Evolutionary conservation across 257 asterid genomes (phyloP), one percentile per base, ranked within the genome.

Genomic region (Primulina huaijiensis): DNA sequence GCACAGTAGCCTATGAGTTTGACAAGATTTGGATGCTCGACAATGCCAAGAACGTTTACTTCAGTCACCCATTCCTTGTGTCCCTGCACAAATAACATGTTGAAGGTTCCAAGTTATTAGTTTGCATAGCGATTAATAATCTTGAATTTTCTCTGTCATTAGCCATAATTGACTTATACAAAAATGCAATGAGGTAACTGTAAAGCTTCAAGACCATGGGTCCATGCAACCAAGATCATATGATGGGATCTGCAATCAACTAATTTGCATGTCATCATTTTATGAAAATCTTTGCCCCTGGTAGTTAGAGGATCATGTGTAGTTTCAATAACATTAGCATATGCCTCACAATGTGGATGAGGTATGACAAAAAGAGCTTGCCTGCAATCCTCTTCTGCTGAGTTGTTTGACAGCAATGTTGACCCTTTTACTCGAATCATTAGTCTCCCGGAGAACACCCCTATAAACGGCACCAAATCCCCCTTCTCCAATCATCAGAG

Each of bases 41-140:
- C 98, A 2, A 92, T 74, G 30, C 98, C 98, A 17, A 92, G 90
- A 25, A 92, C 89, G 21, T 88, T 89, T 33, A 92, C 98, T 76
- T 92, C 96, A 7, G 95, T 92, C 81, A 89, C 90, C 96, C 98
- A 92, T 77, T 92, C 98, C 79, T 92, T 92, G 78, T 89, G 98
- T 61, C 98, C 98, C 98, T 92, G 58, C n/a, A n/a, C 1, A 52
- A 40, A 2, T 56, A 21, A 56, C 59, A 69, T 27, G 23, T 23
- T 10, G 53, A 61, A 61, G 52, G 61, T 31, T 14, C 7, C 19
- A 59, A 57, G 50, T 71, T 20, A 10, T 27, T 43, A 43, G 53
- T 43, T 43, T 1, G n/a, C n/a, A 12, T 43, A 12, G 53, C n/a
- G n/a, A 43, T 43, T 43, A 12, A 43, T 43, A 12, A 43, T 12